Conservation (phyloP, 495 filamentous ascomycete species). For the Pseudomonodictys pantanalensis region DNA sequence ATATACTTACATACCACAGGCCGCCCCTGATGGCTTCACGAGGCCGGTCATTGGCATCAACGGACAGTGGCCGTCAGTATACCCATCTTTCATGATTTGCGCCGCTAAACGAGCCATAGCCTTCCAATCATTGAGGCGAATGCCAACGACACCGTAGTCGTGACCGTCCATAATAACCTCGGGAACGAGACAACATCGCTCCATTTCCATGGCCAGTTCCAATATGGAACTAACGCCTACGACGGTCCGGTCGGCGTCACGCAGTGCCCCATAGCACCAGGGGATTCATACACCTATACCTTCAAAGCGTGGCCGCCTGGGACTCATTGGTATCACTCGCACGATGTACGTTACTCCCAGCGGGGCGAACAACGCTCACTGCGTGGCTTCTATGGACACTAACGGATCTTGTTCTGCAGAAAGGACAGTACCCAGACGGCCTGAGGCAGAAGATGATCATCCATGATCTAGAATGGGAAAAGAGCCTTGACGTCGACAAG, state of each 20-base stretch:
- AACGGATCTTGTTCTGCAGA: background rate
- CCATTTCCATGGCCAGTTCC: constrained; percentile 31
- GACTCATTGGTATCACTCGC: constrained; percentile 38
- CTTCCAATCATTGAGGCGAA: constrained; percentile 26
- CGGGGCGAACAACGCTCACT: background rate
- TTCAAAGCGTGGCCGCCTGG: constrained; percentile 30
- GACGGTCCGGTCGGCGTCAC: constrained; percentile 25
- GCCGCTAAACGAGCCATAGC: background rate
- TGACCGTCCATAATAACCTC: constrained; percentile 24
- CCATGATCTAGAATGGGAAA: constrained; percentile 23
- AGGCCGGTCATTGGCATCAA: constrained; percentile 34
- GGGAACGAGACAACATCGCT: constrained; percentile 27
- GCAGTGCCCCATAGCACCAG: constrained; percentile 28
- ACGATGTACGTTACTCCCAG: constrained; percentile 4
- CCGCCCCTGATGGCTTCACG: constrained; percentile 22
- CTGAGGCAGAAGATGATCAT: constrained; percentile 26
- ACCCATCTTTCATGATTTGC: background rate
- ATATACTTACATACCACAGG: background rate
- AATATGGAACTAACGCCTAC: constrained; percentile 6
- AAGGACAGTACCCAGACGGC: constrained; percentile 31
- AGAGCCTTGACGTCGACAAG: constrained; percentile 12
- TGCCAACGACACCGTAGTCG: constrained; percentile 24
- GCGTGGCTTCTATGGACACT: background rate
- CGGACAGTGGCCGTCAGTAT: constrained; percentile 28
- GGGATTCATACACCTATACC: constrained; percentile 17